Evolutionary conservation across 345 rosid genomes (phyloP).

Genomic region (Boechera retrofracta): DNA sequence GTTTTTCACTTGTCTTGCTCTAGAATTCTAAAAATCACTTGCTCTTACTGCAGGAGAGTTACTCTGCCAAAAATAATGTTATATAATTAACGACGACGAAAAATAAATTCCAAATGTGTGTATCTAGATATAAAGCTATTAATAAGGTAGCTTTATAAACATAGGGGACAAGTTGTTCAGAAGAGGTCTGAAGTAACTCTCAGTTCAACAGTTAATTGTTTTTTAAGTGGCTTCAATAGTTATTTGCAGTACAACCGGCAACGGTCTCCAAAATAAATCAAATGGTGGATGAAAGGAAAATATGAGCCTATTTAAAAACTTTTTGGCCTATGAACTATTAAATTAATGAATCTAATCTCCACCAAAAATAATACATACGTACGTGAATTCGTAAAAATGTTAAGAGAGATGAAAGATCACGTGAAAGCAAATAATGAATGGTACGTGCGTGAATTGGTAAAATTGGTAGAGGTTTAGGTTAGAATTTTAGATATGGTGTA

Average conservation of each 20-base stretch:
- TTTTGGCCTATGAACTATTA: slow-evolving; percentile 13
- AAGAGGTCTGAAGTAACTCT: slow-evolving; percentile 38
- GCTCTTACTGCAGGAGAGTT: slow-evolving; percentile 3
- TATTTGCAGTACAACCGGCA: slow-evolving; percentile 25
- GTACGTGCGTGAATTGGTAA: slow-evolving; percentile 15
- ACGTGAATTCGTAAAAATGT: background rate
- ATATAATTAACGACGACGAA: slow-evolving; percentile 27
- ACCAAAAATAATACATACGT: background rate
- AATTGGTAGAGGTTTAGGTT: slow-evolving; percentile 18
- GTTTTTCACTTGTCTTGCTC: background rate
- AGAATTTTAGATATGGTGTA: slow-evolving; percentile 23
- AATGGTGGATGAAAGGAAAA: background rate
- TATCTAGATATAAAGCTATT: slow-evolving; percentile 17
- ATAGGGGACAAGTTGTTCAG: slow-evolving; percentile 45
- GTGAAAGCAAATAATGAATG: no score
- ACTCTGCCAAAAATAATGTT: slow-evolving; percentile 18
- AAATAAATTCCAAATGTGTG: slow-evolving; percentile 39
- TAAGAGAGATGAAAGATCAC: background rate
- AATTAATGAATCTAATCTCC: background rate
- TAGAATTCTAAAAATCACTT: background rate
- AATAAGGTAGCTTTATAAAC: slow-evolving; percentile 37
- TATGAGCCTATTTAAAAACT: background rate
- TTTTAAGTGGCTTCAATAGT: background rate
- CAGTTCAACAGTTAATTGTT: slow-evolving; percentile 38
- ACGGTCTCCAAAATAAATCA: slow-evolving; percentile 14